A percentile compares a stretch with the other conserved stretches of the same genome.
Conservation (phyloP, 768 basidiomycete genomes). For the Phylloporus arenicola region DNA sequence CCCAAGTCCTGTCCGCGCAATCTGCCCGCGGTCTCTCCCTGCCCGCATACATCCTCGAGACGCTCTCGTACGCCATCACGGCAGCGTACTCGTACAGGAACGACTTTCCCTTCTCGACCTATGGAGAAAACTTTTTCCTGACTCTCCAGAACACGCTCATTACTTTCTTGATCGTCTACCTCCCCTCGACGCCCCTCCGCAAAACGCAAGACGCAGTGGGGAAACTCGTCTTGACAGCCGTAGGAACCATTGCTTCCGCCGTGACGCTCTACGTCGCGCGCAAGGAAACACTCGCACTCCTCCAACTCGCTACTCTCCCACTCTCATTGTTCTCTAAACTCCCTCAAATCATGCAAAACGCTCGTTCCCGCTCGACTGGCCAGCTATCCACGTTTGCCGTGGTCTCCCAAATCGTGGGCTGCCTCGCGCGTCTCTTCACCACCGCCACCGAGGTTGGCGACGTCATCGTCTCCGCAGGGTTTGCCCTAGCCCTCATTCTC, state of each 20-base stretch:
- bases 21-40: constrained; percentile 88
- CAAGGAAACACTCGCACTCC: constrained; percentile 48
- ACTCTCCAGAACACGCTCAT: constrained; percentile 85
- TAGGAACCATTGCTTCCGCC: constrained; percentile 32
- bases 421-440: constrained; percentile 89
- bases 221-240: constrained; percentile 28
- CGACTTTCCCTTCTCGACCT: constrained; percentile 91
- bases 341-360: constrained; percentile 87
- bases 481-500: constrained; percentile 72
- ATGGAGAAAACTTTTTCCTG: constrained; percentile 95
- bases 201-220: constrained; percentile 25
- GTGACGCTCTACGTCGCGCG: constrained; percentile 46
- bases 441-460: constrained; percentile 89
- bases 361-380: constrained; percentile 72
- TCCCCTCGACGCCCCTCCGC: constrained; percentile 35
- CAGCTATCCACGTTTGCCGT: constrained; percentile 94
- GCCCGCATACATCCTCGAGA: constrained; percentile 85
- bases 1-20: constrained; percentile 57
- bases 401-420: constrained; percentile 80
- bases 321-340: constrained; percentile 89
- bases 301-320: constrained; percentile 85
- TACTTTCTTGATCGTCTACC: constrained; percentile 78
- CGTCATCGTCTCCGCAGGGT: constrained; percentile 72
- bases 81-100: constrained; percentile 83
- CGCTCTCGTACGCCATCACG: constrained; percentile 83